Percentiles rank a stretch among this genome's conserved stretches.
Conservation (phyloP, 768 basidiomycete species). For the Pleurotus salmoneostramineus region DNA sequence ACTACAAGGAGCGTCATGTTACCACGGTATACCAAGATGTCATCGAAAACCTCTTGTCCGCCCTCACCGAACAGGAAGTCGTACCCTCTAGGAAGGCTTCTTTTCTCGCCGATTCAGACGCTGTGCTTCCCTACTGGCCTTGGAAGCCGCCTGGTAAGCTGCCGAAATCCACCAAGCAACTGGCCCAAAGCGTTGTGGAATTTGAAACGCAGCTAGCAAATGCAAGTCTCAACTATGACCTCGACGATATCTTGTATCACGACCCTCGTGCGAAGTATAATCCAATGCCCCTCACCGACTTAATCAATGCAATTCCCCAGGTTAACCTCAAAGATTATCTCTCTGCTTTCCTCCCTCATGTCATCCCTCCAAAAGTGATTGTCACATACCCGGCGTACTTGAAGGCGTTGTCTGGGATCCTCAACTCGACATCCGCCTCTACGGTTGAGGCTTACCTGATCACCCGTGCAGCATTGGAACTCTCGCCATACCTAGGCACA, state of each 20-base stretch:
- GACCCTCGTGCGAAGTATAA: constrained; percentile 91
- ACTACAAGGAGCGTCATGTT: constrained; percentile 76
- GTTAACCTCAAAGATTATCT: constrained; percentile 86
- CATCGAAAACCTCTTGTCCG: constrained; percentile 60
- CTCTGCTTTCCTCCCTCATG: constrained; percentile 75
- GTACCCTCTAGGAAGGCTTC: constrained; percentile 15
- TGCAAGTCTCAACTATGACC: constrained; percentile 60
- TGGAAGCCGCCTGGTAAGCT: constrained; percentile 57
- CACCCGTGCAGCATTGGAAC: constrained; percentile 60
- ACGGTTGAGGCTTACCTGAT: constrained; percentile 87
- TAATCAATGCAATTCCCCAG: constrained; percentile 67
- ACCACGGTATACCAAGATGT: constrained; percentile 68
- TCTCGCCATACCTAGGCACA: constrained; percentile 70
- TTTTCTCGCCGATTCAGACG: constrained; percentile 28
- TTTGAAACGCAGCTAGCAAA: constrained; percentile 79
- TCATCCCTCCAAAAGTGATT: constrained; percentile 72
- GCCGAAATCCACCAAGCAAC: constrained; percentile 50
- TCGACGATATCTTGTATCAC: constrained; percentile 63
- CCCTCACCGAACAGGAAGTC: constrained; percentile 44
- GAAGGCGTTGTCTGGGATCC: constrained; percentile 58
- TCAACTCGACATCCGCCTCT: constrained; percentile 62
- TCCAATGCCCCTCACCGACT: constrained; percentile 64
- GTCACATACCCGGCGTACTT: constrained; percentile 81
- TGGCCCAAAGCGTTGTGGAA: constrained; percentile 67
- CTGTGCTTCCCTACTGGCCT: constrained; percentile 61